phyloP scores from a whole-genome alignment of 2,329 filamentous ascomycete genomes.

The Eutypella sp. region DNA sequence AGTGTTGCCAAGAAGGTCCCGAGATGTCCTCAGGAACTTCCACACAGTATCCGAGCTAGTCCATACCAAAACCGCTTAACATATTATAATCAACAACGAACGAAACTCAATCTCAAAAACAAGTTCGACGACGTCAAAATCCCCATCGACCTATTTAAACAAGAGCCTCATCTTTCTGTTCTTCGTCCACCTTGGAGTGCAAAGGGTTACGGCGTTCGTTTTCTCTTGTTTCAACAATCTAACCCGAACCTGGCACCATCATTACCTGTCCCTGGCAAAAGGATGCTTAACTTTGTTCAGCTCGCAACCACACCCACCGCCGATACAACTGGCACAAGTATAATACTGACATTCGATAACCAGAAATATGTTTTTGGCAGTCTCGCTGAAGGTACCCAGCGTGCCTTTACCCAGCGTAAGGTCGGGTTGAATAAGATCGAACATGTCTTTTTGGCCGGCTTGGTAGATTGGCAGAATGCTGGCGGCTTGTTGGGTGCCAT shows the following conservation, averaged over 20 bases:
- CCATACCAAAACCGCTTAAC: background rate
- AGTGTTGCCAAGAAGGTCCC: too few relatives aligned
- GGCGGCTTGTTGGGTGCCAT: constrained; percentile 84
- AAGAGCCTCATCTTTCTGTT: constrained; percentile 2
- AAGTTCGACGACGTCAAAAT: constrained; percentile 7
- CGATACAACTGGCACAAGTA: constrained; percentile 75
- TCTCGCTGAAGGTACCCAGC: constrained; percentile 78
- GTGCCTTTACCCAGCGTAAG: constrained; percentile 66
- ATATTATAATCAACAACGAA: too few relatives aligned
- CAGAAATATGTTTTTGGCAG: constrained; percentile 83
- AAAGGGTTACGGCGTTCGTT: constrained; percentile 2
- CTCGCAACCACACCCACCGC: constrained; percentile 77
- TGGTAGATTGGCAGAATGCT: constrained; percentile 66
- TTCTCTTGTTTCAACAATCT: constrained; percentile 4
- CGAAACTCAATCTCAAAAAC: background rate
- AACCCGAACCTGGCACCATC: background rate
- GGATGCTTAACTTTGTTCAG: constrained; percentile 71
- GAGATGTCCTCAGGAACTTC: too few relatives aligned
- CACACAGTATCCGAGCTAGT: too few relatives aligned
- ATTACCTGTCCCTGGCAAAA: constrained; percentile 4
- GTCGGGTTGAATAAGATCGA: constrained; percentile 59
- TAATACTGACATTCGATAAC: constrained; percentile 75
- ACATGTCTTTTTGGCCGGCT: constrained; percentile 79
- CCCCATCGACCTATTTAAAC: constrained; percentile 11
- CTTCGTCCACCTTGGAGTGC: constrained; percentile 4